phyloP scores from a whole-genome alignment of 345 rosid genomes.

The Hirschfeldia incana region DNA sequence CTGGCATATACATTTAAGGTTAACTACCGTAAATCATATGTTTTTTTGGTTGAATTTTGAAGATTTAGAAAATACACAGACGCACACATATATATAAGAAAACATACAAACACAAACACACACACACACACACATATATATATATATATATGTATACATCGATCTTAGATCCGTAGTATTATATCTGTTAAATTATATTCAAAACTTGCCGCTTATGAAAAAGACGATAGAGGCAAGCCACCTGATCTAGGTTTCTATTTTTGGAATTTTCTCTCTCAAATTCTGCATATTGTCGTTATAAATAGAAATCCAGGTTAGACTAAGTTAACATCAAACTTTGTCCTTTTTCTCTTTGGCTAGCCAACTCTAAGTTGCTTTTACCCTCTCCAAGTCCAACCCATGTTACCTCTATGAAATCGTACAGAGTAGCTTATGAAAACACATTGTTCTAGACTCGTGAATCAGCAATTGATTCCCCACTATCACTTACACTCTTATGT shows the following conservation, averaged over 20 bases:
- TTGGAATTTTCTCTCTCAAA: slow-evolving; percentile 29
- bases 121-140: too few species aligned
- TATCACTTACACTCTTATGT: slow-evolving; percentile 23
- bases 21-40: neutral
- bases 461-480: slow-evolving; percentile 45
- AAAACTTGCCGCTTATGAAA: slow-evolving; percentile 11
- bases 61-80: neutral
- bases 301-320: slow-evolving; percentile 32
- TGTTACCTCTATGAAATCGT: slow-evolving; percentile 35
- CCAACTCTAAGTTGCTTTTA: slow-evolving; percentile 39
- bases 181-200: neutral
- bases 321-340: slow-evolving; percentile 30
- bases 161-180: neutral
- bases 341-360: slow-evolving; percentile 31
- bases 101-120: too few species aligned
- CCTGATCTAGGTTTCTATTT: slow-evolving; percentile 16
- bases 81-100: neutral
- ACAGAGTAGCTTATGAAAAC: slow-evolving; percentile 39
- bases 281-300: slow-evolving; percentile 15
- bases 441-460: slow-evolving; percentile 20
- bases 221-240: slow-evolving; percentile 18
- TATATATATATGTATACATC: neutral
- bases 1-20: neutral
- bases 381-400: slow-evolving; percentile 29
- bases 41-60: neutral